Percentiles rank a stretch among this genome's conserved stretches.
Conservation (phyloP, 805 yeast species). For the Torulaspora delbrueckii region DNA sequence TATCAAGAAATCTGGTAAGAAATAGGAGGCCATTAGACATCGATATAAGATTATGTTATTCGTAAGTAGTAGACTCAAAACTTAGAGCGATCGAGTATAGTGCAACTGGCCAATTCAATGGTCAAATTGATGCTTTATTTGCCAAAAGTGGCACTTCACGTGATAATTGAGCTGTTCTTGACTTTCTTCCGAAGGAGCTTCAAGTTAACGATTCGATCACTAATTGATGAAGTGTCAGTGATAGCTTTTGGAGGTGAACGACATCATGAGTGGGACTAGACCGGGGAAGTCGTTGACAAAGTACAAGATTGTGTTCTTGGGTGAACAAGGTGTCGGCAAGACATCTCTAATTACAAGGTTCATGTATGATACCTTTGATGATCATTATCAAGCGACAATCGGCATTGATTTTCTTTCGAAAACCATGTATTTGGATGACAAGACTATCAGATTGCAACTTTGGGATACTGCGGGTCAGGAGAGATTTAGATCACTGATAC, state of each 20-base stretch:
- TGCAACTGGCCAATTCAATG: neutral
- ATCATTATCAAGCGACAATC: conserved; percentile 90
- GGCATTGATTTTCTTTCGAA: conserved; percentile 94
- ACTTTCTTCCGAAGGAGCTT: neutral
- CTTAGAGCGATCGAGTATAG: neutral
- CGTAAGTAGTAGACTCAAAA: neutral
- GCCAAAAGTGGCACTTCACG: neutral
- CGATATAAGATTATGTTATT: neutral
- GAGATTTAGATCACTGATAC: conserved; percentile 88
- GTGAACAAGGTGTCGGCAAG: conserved; percentile 97
- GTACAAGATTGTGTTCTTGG: conserved; percentile 88
- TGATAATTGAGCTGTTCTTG: neutral
- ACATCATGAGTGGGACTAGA: conserved; percentile 16
- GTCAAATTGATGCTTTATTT: neutral
- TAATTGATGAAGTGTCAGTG: neutral
- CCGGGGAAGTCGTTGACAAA: conserved; percentile 42
- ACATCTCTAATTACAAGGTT: conserved; percentile 94
- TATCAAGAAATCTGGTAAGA: conserved; percentile 81
- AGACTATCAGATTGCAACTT: conserved; percentile 86
- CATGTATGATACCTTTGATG: conserved; percentile 96
- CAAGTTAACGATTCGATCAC: neutral
- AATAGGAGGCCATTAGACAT: conserved; percentile 25
- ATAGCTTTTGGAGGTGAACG: neutral
- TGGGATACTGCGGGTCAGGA: conserved; percentile 99
- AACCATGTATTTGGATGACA: conserved; percentile 93